A percentile compares a stretch with the other conserved stretches of the same genome.
Conservation (phyloP, 2,329 filamentous ascomycete species). For the Pseudogymnoascus sp. region DNA sequence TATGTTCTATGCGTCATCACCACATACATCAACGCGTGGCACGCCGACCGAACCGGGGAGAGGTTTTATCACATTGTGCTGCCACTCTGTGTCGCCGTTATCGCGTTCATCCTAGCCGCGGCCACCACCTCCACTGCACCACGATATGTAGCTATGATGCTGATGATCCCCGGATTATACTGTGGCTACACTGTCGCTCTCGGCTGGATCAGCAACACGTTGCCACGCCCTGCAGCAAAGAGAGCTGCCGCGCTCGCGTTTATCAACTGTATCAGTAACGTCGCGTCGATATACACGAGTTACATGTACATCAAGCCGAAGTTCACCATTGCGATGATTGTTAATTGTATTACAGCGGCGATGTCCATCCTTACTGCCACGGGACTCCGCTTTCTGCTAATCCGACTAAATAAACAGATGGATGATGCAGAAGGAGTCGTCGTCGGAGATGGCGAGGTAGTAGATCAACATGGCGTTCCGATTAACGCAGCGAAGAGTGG, state of each 20-base stretch:
- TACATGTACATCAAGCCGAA: conserved; percentile 55
- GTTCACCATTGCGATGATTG: conserved; percentile 52
- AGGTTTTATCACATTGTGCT: conserved; percentile 59
- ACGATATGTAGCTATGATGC: conserved; percentile 63
- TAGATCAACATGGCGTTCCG: conserved; percentile 5
- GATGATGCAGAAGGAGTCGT: conserved; percentile 52
- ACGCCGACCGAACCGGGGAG: conserved; percentile 64
- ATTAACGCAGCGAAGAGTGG: conserved; percentile 14
- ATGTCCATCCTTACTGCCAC: conserved; percentile 57
- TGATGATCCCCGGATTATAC: conserved; percentile 60
- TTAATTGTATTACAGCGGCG: conserved; percentile 58
- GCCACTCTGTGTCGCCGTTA: conserved; percentile 53
- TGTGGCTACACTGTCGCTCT: conserved; percentile 59
- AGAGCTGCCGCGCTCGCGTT: conserved; percentile 59
- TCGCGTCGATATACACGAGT: conserved; percentile 59
- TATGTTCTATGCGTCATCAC: conserved; percentile 56
- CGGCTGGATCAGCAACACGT: conserved; percentile 67
- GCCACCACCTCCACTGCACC: conserved; percentile 51
- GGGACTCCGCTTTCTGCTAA: conserved; percentile 53
- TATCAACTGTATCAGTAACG: conserved; percentile 67
- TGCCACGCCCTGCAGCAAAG: conserved; percentile 62
- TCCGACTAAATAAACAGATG: conserved; percentile 59
- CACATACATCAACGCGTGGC: conserved; percentile 57
- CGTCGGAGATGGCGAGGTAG: conserved; percentile 31
- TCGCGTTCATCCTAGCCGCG: conserved; percentile 60